A percentile compares a stretch with the other conserved stretches of the same genome.
These are phyloP conservation scores for Strobilomyces dryophilus DNA, from an alignment of 768 basidiomycete genomes.

Conservation along the genomic window DNA sequence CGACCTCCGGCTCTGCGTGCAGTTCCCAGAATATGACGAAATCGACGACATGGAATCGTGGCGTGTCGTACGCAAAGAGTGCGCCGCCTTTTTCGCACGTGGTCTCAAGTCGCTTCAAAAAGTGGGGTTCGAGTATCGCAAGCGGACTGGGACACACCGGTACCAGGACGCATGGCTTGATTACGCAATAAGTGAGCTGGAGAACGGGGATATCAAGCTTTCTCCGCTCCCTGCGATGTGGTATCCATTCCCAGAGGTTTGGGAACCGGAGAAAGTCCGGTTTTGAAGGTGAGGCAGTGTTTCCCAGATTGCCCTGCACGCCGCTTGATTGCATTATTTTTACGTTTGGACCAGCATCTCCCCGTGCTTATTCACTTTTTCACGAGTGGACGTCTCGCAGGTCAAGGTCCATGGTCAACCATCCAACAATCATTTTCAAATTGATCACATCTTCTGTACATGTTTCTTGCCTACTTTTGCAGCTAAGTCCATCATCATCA, in stretches of 20 bases:
- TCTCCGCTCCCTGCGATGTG: constrained; percentile 26
- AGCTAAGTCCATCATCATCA: constrained; percentile 4
- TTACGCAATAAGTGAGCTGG: constrained; percentile 24
- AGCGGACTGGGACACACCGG: constrained; percentile 32
- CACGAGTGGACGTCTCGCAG: constrained; percentile 12
- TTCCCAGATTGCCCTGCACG: neutral
- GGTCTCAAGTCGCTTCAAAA: constrained; percentile 30
- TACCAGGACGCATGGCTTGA: constrained; percentile 36
- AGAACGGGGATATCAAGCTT: constrained; percentile 19
- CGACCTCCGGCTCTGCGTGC: constrained; percentile 33
- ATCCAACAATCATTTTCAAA: constrained; percentile 8
- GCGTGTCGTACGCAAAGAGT: constrained; percentile 27
- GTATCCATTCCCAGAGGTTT: constrained; percentile 35
- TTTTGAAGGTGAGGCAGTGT: constrained; percentile 14
- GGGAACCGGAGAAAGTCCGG: constrained; percentile 23
- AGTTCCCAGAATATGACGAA: constrained; percentile 34
- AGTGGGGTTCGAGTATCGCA: constrained; percentile 35
- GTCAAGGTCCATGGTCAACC: constrained; percentile 17
- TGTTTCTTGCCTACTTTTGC: constrained; percentile 1
- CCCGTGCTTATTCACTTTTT: constrained; percentile 2
- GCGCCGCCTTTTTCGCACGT: constrained; percentile 27
- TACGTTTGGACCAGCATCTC: neutral
- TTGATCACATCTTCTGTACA: constrained; percentile 5
- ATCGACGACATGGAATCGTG: constrained; percentile 31
- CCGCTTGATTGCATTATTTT: neutral